These are phyloP conservation scores for Rhododendron kiyosumense DNA, from an alignment of 148 eudicot species.

Conservation along the genomic window DNA sequence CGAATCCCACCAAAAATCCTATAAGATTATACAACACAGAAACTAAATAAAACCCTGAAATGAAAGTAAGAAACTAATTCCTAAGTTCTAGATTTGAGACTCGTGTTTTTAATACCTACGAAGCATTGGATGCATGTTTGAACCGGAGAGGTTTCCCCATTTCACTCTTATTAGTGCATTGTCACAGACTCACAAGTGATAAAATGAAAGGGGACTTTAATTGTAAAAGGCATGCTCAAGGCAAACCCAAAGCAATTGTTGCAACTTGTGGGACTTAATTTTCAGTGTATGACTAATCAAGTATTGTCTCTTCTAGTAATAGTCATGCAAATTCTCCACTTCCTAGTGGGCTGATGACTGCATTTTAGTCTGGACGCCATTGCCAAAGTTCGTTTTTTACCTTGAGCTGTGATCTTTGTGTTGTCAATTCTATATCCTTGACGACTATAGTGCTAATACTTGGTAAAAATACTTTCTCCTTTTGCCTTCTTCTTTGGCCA, in stretches of 20 bases:
- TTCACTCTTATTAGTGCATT: neutral
- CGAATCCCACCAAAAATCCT: neutral
- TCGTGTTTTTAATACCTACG: neutral
- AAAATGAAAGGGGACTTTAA: neutral
- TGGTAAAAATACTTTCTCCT: neutral
- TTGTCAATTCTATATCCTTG: neutral
- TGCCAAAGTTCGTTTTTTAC: neutral
- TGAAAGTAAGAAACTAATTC: neutral
- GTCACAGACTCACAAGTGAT: neutral
- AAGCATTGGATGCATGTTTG: neutral
- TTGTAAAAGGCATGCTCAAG: neutral
- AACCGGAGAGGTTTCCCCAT: neutral
- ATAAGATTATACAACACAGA: neutral
- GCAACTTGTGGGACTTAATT: neutral
- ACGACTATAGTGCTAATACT: neutral
- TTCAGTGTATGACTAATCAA: neutral
- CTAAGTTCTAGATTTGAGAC: neutral
- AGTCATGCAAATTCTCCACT: neutral
- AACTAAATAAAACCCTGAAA: neutral
- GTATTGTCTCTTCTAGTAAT: neutral
- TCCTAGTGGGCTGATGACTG: neutral
- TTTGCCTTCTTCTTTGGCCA: conserved; percentile 9
- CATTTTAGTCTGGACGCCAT: neutral
- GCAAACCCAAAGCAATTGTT: neutral
- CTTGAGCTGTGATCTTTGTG: neutral